Base-by-base conservation (phyloP, 352 stramenopile species). In the Phytophthora brassicae region DNA sequence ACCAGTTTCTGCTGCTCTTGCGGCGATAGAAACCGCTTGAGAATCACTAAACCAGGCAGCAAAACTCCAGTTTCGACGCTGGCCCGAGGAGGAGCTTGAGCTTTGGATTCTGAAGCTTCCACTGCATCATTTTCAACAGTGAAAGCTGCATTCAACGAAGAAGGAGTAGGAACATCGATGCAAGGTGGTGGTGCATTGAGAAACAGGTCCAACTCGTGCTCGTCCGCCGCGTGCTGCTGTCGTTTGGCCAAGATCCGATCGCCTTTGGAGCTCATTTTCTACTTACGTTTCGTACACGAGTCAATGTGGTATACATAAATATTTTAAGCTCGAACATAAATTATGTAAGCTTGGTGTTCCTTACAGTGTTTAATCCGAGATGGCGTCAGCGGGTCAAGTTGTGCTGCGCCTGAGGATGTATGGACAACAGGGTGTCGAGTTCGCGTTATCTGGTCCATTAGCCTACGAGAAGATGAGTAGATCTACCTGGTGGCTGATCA, bases 151-250 rank as follows among this genome's bases (percentile, higher is more conserved):
- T 58, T 56, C 26, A 23, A 24, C 17, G 16, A n/a, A 12, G 3
- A 28, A 63, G 24, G 12, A 0, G n/a, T 7, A 56, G 23, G 11
- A 16, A 13, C 35, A 43, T 50, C n/a, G 23, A 57, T 1, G 16
- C 35, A 13, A 2, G 17, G 8, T 14, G 44, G 56, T 5, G 63
- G 57, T 29, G 36, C 50, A 46, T 70, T 70, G 44, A 86, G 63
- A 61, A 86, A 86, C 31, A 89, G 74, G 64, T 89, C 80, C 36
- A 89, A 53, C 47, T 81, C 74, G 63, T 88, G 80, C 42, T 88
- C 80, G 54, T 80, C 72, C 16, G 81, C 67, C n/a, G 74, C 47
- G 12, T 88, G 78, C 45, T 79, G 77, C 47, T 67, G 62, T 35
- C 67, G 66, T 24, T 74, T 78, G 17, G 64, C 67, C 13, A 58